Conservation (phyloP, 768 basidiomycete genomes). For the Tremella mesenterica region DNA sequence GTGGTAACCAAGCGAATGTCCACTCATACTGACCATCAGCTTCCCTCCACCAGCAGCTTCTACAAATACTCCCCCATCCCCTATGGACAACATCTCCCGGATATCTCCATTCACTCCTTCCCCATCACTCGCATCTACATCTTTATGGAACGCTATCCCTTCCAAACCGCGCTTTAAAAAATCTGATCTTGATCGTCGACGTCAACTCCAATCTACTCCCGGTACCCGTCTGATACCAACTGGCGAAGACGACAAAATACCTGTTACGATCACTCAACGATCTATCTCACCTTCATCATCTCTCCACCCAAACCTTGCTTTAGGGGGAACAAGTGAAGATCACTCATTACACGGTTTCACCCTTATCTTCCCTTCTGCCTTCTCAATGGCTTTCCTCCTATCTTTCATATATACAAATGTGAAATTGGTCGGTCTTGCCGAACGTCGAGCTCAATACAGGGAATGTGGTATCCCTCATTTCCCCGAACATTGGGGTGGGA, state of each 20-base stretch:
- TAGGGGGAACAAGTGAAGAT: no score
- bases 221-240: constrained; percentile 61
- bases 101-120: no score
- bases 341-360: constrained; percentile 91
- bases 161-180: no score
- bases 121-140: no score
- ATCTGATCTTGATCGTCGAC: constrained; percentile 74
- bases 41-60: no score
- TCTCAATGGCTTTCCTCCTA: constrained; percentile 80
- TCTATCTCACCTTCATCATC: no score
- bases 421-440: constrained; percentile 74
- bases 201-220: constrained; percentile 69
- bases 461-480: constrained; percentile 69
- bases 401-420: constrained; percentile 77
- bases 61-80: no score
- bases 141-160: no score
- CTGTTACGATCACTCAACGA: constrained; percentile 72
- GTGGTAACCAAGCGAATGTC: no score
- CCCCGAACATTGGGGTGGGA: constrained; percentile 69
- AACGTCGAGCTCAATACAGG: constrained; percentile 68
- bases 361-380: constrained; percentile 73
- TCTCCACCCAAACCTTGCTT: no score
- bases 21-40: no score
- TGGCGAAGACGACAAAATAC: constrained; percentile 72
- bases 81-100: no score